A percentile compares a stretch with the other conserved stretches of the same genome.
Evolutionary conservation across 768 basidiomycete species (phyloP).

Genomic region (Artomyces pyxidatus): DNA sequence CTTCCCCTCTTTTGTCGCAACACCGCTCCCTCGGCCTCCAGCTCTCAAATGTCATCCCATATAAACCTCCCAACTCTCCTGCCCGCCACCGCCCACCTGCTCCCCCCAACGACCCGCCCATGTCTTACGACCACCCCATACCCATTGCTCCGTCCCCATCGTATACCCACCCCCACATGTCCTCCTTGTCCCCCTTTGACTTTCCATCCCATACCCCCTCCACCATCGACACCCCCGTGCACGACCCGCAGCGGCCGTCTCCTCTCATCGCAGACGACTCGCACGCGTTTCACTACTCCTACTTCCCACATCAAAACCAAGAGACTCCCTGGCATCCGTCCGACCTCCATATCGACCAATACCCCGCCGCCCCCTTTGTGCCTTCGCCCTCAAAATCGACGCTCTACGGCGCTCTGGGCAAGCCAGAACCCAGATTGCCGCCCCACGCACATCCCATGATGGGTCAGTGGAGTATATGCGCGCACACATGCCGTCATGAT

Average conservation of each 20-base stretch:
- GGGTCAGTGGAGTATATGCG: no score
- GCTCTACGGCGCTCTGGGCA: not conserved
- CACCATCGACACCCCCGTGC: constrained; percentile 4
- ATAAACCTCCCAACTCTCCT: not conserved
- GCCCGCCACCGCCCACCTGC: not conserved
- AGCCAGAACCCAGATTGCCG: not conserved
- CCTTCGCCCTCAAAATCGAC: not conserved
- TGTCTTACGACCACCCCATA: not conserved
- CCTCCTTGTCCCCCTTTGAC: not conserved
- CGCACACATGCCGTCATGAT: no score
- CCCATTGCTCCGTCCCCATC: not conserved
- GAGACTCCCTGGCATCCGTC: not conserved
- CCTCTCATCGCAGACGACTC: constrained; percentile 5
- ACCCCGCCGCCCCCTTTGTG: not conserved
- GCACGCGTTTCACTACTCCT: not conserved
- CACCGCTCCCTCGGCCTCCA: not conserved
- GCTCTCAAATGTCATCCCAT: not conserved
- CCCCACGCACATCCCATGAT: no score
- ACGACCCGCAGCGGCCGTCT: not conserved
- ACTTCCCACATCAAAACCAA: not conserved
- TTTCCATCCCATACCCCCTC: not conserved
- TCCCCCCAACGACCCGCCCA: not conserved
- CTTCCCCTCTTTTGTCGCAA: not conserved
- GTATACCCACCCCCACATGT: not conserved
- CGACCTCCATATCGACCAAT: not conserved